Conservation (phyloP, 2,329 filamentous ascomycete species). For the Diaporthe sp. region DNA sequence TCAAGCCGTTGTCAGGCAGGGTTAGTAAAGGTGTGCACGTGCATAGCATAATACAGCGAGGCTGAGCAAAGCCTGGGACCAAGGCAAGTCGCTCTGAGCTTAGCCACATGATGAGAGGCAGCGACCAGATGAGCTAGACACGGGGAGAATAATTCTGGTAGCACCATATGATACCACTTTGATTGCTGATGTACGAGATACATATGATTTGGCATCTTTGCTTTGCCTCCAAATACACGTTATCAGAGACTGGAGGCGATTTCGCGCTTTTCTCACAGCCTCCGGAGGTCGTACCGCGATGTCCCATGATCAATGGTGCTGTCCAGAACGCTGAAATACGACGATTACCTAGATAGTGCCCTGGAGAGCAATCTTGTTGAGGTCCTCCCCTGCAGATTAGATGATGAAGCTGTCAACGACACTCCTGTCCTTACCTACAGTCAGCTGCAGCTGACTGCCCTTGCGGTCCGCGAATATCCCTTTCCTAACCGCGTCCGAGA, state of each 20-base stretch:
- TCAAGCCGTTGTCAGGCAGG: not conserved
- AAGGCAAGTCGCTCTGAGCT: constrained; percentile 5
- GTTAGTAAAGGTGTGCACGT: not conserved
- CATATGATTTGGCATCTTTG: not conserved
- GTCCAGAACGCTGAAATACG: no score
- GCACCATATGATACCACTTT: constrained; percentile 24
- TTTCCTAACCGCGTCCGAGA: constrained; percentile 67
- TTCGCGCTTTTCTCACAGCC: not conserved
- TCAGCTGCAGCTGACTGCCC: constrained; percentile 70
- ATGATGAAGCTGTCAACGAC: constrained; percentile 62
- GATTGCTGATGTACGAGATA: not conserved
- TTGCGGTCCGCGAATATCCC: constrained; percentile 66
- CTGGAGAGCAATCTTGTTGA: not conserved
- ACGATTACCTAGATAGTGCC: not conserved
- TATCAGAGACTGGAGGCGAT: not conserved
- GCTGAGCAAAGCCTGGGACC: not conserved
- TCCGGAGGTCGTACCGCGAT: not conserved
- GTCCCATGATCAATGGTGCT: not conserved
- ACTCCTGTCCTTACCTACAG: constrained; percentile 71
- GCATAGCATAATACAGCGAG: not conserved
- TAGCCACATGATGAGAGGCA: not conserved
- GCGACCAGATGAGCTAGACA: not conserved
- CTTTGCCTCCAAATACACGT: not conserved
- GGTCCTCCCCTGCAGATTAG: not conserved
- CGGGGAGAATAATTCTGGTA: not conserved